These are phyloP conservation scores for Starmerella scarabaei DNA, from an alignment of 805 yeast genomes.

Conservation along the genomic window DNA sequence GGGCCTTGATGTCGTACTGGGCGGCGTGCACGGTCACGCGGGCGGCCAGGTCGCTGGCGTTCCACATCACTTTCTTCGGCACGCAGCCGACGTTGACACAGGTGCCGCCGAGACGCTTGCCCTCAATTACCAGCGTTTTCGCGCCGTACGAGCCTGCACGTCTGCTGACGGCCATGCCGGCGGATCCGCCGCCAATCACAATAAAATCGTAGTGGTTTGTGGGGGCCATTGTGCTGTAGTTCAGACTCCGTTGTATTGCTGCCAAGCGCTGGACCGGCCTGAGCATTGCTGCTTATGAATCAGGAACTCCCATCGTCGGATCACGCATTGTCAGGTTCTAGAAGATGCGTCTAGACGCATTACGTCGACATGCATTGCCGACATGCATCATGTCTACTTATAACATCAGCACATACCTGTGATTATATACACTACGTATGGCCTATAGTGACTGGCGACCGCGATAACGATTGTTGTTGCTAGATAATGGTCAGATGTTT, in stretches of 20 bases:
- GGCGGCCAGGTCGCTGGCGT: slow-evolving; percentile 80
- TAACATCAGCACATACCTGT: too few relatives aligned
- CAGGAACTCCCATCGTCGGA: too few relatives aligned
- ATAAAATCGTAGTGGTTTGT: slow-evolving; percentile 67
- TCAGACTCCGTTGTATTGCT: neutral
- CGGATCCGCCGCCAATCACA: slow-evolving; percentile 98
- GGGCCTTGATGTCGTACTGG: slow-evolving; percentile 68
- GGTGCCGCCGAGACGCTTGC: slow-evolving; percentile 81
- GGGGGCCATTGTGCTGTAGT: slow-evolving; percentile 42
- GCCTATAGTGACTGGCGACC: too few relatives aligned
- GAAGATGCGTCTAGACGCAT: too few relatives aligned
- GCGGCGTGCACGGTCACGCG: slow-evolving; percentile 52
- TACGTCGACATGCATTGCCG: too few relatives aligned
- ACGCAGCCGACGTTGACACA: slow-evolving; percentile 99
- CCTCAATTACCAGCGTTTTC: slow-evolving; percentile 69
- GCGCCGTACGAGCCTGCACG: slow-evolving; percentile 90
- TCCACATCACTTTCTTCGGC: slow-evolving; percentile 98
- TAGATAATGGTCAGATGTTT: too few relatives aligned
- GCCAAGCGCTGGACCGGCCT: neutral
- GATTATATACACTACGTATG: too few relatives aligned
- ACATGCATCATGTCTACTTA: too few relatives aligned
- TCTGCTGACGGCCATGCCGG: slow-evolving; percentile 97
- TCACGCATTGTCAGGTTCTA: too few relatives aligned
- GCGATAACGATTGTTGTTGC: too few relatives aligned
- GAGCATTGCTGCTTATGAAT: too few relatives aligned